Evolutionary conservation across 352 stramenopile species (phyloP).

Genomic region (Phytophthora sp.): DNA sequence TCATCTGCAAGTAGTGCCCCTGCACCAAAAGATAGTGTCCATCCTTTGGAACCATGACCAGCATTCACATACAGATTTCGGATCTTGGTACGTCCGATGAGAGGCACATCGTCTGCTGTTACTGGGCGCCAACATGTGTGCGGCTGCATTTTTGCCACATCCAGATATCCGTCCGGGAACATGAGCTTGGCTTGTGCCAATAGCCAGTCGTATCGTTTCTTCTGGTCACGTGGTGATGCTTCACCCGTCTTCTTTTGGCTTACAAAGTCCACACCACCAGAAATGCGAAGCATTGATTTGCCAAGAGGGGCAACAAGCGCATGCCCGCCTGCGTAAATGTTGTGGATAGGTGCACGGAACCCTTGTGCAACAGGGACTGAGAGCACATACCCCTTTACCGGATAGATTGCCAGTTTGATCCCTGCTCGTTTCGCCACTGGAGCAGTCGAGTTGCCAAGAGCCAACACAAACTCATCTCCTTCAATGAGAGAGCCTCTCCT

Average conservation of each 20-base stretch:
- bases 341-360: slow-evolving; percentile 74
- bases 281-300: slow-evolving; percentile 72
- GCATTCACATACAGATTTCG: slow-evolving; percentile 88
- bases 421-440: slow-evolving; percentile 70
- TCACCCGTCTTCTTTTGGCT: slow-evolving; percentile 58
- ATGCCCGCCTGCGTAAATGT: slow-evolving; percentile 83
- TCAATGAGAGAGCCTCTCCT: slow-evolving; percentile 83
- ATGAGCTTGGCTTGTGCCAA: slow-evolving; percentile 75
- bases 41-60: slow-evolving; percentile 86
- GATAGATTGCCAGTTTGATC: slow-evolving; percentile 83
- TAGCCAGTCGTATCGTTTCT: slow-evolving; percentile 84
- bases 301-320: slow-evolving; percentile 80
- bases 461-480: slow-evolving; percentile 87
- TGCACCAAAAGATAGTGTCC: slow-evolving; percentile 84
- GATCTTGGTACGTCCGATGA: slow-evolving; percentile 82
- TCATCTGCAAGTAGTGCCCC: slow-evolving; percentile 79
- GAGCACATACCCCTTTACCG: slow-evolving; percentile 88
- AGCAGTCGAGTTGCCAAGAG: slow-evolving; percentile 79
- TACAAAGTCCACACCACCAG: slow-evolving; percentile 80
- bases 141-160: slow-evolving; percentile 76
- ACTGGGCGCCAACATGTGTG: slow-evolving; percentile 87
- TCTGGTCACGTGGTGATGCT: slow-evolving; percentile 68
- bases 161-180: slow-evolving; percentile 84
- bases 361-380: slow-evolving; percentile 73
- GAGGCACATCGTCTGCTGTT: slow-evolving; percentile 82